Base-by-base conservation (phyloP, 371 early-diverging fungal species). In the Rhizopus arrhizus region DNA sequence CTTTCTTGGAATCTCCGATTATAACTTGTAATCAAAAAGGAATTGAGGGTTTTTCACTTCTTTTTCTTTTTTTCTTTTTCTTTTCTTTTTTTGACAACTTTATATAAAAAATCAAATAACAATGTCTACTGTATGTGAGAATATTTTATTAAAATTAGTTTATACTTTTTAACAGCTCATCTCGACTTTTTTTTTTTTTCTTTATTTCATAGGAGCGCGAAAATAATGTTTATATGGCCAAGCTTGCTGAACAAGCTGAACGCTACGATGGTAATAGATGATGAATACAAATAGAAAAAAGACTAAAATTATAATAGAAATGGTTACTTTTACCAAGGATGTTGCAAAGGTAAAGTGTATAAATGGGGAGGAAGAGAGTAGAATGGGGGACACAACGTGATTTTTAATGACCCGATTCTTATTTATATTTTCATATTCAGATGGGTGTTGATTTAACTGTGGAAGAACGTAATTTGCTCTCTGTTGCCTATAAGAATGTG, bases 401-500 rank as follows among this genome's bases (percentile, higher is more conserved):
- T 45, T 56, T 47, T 57, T 55, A 32, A 53, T 53, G n/a, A 29
- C 29, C 52, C 52, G 52, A 51, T 51, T 33, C 33, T 45, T 32
- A 45, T 34, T n/a, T 12, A 33, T 53, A 13, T 28, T 32, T 48
- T 12, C 34, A 33, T 46, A 33, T 41, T 12, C 62, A 77, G 77
- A 66, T 77, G 73, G 72, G 70, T 60, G 72, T 73, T 51, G 95
- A 94, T 72, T 85, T 99, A 59, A 88, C 92, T 36, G 93, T 97
- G 62, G 96, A 97, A 82, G 97, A 97, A 81, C 94, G 99, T 64
- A 99, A 99, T 85, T 85, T 96, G 49, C 88, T 99, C 49, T 97
- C 97, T 29, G 96, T 99, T 64, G 99, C 99, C 58, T 99, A 96
- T 89, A 99, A 99, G 88, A 98, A 99, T 85, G 95, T 98, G 43